Conservation (phyloP, 306 rosid genomes). For the Arachis stenosperma region DNA sequence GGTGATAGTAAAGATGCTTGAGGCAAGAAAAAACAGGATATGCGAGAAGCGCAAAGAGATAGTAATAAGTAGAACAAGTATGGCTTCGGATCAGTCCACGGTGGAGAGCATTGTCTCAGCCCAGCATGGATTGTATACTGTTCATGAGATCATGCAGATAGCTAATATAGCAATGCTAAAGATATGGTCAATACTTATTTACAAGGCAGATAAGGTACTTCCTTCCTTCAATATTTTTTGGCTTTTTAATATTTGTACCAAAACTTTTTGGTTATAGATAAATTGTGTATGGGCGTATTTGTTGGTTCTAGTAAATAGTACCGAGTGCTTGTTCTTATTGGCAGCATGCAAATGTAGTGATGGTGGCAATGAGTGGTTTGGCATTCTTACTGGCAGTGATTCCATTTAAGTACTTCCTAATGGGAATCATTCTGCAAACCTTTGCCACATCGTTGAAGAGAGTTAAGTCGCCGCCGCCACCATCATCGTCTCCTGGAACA, state of each 20-base stretch:
- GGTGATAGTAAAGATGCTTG: conserved; percentile 64
- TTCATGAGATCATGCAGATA: conserved; percentile 62
- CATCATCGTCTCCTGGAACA: conserved; percentile 23
- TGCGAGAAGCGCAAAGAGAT: conserved; percentile 64
- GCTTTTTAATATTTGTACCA: no score
- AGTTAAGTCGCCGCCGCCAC: conserved; percentile 14
- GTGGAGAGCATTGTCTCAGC: conserved; percentile 86
- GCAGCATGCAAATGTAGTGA: conserved; percentile 82
- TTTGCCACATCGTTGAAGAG: conserved; percentile 51
- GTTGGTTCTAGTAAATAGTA: neutral
- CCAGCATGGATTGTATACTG: conserved; percentile 71
- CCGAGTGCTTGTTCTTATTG: conserved; percentile 1
- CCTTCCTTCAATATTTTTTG: neutral
- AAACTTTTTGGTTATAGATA: no score
- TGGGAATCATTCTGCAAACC: conserved; percentile 55
- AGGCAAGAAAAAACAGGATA: conserved; percentile 51
- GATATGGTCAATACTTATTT: conserved; percentile 73
- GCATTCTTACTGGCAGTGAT: conserved; percentile 64
- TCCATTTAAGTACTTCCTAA: conserved; percentile 66
- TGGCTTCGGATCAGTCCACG: conserved; percentile 60
- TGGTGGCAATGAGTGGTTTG: conserved; percentile 54
- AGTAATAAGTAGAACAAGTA: conserved; percentile 49
- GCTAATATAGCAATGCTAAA: conserved; percentile 76
- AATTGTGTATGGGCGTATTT: no score
- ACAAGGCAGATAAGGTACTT: conserved; percentile 84